Conservation (phyloP, 208 protist genomes). For the Trypanosoma boissoni region DNA sequence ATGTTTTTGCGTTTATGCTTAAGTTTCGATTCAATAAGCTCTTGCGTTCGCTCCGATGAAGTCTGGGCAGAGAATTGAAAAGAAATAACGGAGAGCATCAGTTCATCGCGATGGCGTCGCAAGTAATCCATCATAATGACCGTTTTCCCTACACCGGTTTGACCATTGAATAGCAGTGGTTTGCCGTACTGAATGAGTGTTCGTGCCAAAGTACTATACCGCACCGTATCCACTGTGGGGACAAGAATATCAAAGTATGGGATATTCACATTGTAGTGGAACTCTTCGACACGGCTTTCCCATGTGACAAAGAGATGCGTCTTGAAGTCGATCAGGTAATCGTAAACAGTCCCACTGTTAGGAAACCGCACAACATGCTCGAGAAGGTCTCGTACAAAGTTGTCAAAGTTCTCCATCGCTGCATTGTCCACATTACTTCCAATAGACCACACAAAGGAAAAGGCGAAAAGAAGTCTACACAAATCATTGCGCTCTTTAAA, state of each 20-base stretch:
- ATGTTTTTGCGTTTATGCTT: constrained; percentile 96
- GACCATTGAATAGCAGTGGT: constrained; percentile 94
- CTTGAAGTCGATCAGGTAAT: constrained; percentile 92
- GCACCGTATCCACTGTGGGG: constrained; percentile 96
- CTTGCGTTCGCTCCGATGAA: constrained; percentile 92
- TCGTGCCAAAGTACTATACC: constrained; percentile 91
- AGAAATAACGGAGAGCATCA: constrained; percentile 77
- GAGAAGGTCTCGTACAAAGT: constrained; percentile 70
- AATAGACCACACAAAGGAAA: constrained; percentile 96
- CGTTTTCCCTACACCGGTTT: constrained; percentile 95
- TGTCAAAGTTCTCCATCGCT: constrained; percentile 92
- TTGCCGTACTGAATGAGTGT: constrained; percentile 83
- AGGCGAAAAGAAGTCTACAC: constrained; percentile 91
- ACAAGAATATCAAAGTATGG: constrained; percentile 97
- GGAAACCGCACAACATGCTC: constrained; percentile 87
- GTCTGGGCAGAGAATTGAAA: constrained; percentile 97
- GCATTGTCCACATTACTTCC: constrained; percentile 92
- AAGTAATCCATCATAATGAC: constrained; percentile 92
- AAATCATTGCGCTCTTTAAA: constrained; percentile 88
- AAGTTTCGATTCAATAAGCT: constrained; percentile 96
- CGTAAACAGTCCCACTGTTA: constrained; percentile 89
- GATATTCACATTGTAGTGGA: constrained; percentile 69
- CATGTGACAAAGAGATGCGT: constrained; percentile 81
- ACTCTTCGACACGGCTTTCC: constrained; percentile 77
- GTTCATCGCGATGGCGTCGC: constrained; percentile 58